Conservation (phyloP, 1,284 basidiomycete genomes). For the Irpex sp. region DNA sequence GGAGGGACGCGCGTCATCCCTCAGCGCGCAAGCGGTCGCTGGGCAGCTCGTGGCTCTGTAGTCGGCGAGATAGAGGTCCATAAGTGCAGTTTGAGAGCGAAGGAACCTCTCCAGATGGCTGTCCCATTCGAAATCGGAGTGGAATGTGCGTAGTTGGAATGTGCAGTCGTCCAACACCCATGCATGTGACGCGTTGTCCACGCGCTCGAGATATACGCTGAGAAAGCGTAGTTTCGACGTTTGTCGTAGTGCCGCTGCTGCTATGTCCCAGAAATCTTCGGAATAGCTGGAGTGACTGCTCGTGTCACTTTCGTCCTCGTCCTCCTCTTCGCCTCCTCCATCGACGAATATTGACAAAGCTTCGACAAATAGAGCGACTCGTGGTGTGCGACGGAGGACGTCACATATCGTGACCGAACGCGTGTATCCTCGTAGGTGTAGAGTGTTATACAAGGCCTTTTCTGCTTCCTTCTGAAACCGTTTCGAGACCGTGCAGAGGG, state of each 20-base stretch:
- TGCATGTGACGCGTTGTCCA: slow-evolving; percentile 37
- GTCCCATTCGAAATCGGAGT: slow-evolving; percentile 67
- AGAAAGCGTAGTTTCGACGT: slow-evolving; percentile 46
- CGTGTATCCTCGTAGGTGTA: slow-evolving; percentile 39
- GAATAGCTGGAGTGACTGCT: slow-evolving; percentile 17
- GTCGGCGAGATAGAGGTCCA: slow-evolving; percentile 58
- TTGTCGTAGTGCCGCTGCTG: slow-evolving; percentile 44
- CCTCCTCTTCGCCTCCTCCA: slow-evolving; percentile 11
- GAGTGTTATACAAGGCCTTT: slow-evolving; percentile 54
- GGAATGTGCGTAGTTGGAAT: slow-evolving; percentile 54
- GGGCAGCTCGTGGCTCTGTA: slow-evolving; percentile 32
- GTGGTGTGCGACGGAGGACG: slow-evolving; percentile 41
- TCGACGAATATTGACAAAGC: slow-evolving; percentile 45
- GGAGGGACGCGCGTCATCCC: slow-evolving; percentile 29
- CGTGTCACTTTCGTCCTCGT: slow-evolving; percentile 10
- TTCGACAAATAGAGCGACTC: slow-evolving; percentile 47
- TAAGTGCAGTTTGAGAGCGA: slow-evolving; percentile 43
- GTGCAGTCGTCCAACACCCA: slow-evolving; percentile 48
- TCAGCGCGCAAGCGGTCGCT: slow-evolving; percentile 8
- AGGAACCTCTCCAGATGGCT: slow-evolving; percentile 50
- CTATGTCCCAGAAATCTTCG: slow-evolving; percentile 44
- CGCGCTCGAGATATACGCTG: slow-evolving; percentile 44
- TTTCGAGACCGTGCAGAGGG: slow-evolving; percentile 54
- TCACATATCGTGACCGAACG: slow-evolving; percentile 40
- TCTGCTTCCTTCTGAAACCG: slow-evolving; percentile 52